Evolutionary conservation across 805 yeast species (phyloP).

Genomic region (Naumovozyma dairenensis): DNA sequence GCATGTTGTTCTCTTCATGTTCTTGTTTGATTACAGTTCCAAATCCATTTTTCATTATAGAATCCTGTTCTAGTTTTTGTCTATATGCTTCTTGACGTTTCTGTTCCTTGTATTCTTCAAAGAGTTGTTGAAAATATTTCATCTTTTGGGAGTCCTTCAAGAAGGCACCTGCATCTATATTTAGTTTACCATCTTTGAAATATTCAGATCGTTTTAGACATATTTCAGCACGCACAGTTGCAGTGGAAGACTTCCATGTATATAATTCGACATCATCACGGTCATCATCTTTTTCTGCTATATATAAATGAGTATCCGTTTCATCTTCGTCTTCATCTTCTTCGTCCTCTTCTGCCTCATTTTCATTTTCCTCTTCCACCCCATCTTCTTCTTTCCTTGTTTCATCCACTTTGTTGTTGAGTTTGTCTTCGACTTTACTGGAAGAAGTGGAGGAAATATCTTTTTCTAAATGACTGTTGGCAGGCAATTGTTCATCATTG

Average conservation of each 20-base stretch:
- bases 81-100: conserved; percentile 21
- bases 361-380: conserved; percentile 19
- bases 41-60: conserved; percentile 34
- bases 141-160: conserved; percentile 57
- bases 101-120: conserved; percentile 25
- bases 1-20: conserved; percentile 16
- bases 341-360: conserved; percentile 30
- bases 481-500: no score
- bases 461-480: no score
- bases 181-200: conserved; percentile 50
- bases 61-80: conserved; percentile 23
- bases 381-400: conserved; percentile 11
- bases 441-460: no score
- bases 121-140: conserved; percentile 40
- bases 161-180: conserved; percentile 60
- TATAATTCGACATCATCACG: conserved; percentile 63
- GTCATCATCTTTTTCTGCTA: conserved; percentile 48
- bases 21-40: conserved; percentile 27
- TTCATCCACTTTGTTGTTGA: conserved; percentile 6
- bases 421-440: neutral
- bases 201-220: conserved; percentile 58
- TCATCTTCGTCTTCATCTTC: conserved; percentile 39
- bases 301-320: conserved; percentile 33
- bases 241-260: conserved; percentile 77
- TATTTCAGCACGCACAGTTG: conserved; percentile 67